A percentile compares a stretch with the other conserved stretches of the same genome.
phyloP scores from a whole-genome alignment of 805 yeast genomes.

The Barnettozyma wickerhamii region DNA sequence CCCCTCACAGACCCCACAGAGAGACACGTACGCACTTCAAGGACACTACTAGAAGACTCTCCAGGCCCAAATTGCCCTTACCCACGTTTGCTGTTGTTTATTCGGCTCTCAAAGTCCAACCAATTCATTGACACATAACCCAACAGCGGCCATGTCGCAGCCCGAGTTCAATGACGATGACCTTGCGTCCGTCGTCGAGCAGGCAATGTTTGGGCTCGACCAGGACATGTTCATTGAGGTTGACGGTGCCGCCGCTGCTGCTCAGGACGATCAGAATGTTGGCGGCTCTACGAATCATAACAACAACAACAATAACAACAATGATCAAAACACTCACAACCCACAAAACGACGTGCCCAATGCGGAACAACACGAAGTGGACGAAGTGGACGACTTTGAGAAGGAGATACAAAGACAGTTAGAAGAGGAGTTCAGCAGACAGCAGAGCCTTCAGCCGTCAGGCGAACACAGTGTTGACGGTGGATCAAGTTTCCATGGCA shows the following conservation, averaged over 20 bases:
- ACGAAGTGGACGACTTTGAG: slow-evolving; percentile 20
- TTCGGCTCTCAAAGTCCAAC: not conserved
- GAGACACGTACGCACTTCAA: not conserved
- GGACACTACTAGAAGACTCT: not conserved
- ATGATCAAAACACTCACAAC: not conserved
- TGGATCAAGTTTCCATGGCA: slow-evolving; percentile 2
- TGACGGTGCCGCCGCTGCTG: not conserved
- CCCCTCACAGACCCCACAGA: not conserved
- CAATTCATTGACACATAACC: not conserved
- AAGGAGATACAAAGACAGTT: slow-evolving; percentile 23
- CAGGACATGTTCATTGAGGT: slow-evolving; percentile 6
- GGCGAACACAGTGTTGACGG: slow-evolving; percentile 3
- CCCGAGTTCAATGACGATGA: slow-evolving; percentile 26
- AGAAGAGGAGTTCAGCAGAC: slow-evolving; percentile 17
- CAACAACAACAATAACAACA: slow-evolving; percentile 6
- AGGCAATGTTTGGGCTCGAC: slow-evolving; percentile 30
- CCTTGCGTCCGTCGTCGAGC: slow-evolving; percentile 35
- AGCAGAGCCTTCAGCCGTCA: slow-evolving; percentile 3
- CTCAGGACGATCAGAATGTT: not conserved
- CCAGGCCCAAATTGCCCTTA: not conserved
- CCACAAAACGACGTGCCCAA: not conserved
- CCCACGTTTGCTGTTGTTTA: not conserved
- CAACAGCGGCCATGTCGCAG: slow-evolving; percentile 5
- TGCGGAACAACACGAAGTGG: not conserved
- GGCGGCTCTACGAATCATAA: not conserved